Evolutionary conservation across 495 filamentous ascomycete genomes (phyloP), one percentile per base, ranked within the genome.

Genomic region (Penicillium nucicola): DNA sequence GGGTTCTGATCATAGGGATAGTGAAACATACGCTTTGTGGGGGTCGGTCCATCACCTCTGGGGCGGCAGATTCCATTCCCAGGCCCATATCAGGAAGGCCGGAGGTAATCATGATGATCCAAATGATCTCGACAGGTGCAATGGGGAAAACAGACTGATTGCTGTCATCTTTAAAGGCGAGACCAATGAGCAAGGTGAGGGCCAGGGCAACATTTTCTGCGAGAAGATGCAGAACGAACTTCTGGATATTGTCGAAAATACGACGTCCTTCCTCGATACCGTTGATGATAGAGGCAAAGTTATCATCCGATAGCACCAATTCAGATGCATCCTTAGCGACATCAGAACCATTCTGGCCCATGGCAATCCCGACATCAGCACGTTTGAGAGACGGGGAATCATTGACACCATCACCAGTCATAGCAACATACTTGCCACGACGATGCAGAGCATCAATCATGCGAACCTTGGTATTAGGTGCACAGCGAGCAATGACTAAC

Each of bases 321-420:
- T 89, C 86, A 0, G 88, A 85, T 3, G 89, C 89, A 58, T 91
- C 88, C 61, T 89, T 92, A n/a, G 90, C 86, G 17, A 92, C 89
- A 65, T 95, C 90, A 23, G 83, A 86, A 1, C 89, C 89, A 13
- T 79, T 74, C 43, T 84, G 75, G 28, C 86, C 87, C 86, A 93
- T 90, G 6, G 89, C 88, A 61, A 95, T 91, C 56, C 89, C 89
- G 31, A 93, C 81, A 66, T 95, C 89, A 14, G 90, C 87, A 23
- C 82, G 78, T 63, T 89, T 89, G 18, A 95, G 71, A 1, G 87
- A 88, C 1, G 89, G 88, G 4, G 87, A 84, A 65, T 93, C 90
- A 61, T 95, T 95, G 46, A 93, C 89, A 50, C 90, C 89, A 50
- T 93, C 89, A 62, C 90, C 89, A n/a, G 89, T 92, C 78, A 95